phyloP scores from a whole-genome alignment of 306 rosid species.

The Quercus bicolor region DNA sequence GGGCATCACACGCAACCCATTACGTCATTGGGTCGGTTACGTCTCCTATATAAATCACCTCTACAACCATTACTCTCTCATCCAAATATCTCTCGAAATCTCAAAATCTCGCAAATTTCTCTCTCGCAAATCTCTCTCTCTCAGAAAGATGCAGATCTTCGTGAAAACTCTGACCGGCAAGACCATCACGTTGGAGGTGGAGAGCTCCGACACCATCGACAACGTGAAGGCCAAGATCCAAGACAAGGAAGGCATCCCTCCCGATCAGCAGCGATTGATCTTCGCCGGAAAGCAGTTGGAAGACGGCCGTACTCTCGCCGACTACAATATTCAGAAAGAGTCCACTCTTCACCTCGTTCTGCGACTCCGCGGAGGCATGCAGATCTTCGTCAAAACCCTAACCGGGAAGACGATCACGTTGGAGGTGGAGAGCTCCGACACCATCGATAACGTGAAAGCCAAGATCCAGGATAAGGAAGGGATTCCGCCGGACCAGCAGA shows the following conservation, averaged over 20 bases:
- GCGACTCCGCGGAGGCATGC: slow-evolving; percentile 43
- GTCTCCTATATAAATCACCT: no score
- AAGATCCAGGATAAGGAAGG: slow-evolving; percentile 47
- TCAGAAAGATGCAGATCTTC: slow-evolving; percentile 19
- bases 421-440: slow-evolving; percentile 47
- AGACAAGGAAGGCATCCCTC: slow-evolving; percentile 36
- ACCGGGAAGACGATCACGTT: slow-evolving; percentile 39
- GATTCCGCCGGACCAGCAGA: slow-evolving; percentile 36
- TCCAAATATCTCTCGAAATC: no score
- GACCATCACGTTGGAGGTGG: slow-evolving; percentile 42
- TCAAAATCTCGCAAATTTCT: no score
- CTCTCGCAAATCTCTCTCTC: not conserved
- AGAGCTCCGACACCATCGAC: slow-evolving; percentile 38
- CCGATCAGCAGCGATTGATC: slow-evolving; percentile 37
- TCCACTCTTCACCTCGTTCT: slow-evolving; percentile 45
- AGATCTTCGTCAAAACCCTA: slow-evolving; percentile 38
- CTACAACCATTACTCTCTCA: not conserved
- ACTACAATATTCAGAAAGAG: slow-evolving; percentile 46
- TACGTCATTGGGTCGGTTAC: no score
- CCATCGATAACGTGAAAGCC: slow-evolving; percentile 45
- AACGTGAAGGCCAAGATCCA: slow-evolving; percentile 43
- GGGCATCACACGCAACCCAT: no score
- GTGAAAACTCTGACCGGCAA: slow-evolving; percentile 42
- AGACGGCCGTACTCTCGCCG: slow-evolving; percentile 40
- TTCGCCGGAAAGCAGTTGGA: slow-evolving; percentile 43